Conservation (phyloP, 495 filamentous ascomycete genomes). For the Podospora comata region DNA sequence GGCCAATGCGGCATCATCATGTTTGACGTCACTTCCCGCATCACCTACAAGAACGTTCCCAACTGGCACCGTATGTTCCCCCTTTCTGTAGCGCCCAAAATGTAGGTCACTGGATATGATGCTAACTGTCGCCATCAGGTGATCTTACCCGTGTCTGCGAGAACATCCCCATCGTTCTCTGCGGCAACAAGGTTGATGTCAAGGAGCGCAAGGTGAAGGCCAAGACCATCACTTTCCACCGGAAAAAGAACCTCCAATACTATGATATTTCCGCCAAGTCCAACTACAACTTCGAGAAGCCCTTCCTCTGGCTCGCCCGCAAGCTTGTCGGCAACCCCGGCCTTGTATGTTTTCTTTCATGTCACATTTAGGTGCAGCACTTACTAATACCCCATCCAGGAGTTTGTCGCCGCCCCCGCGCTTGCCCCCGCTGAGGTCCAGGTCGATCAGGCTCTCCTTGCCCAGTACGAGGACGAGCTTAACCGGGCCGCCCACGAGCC, state of each 20-base stretch:
- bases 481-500: constrained; percentile 72
- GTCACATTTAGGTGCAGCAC: background rate
- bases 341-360: constrained; percentile 59
- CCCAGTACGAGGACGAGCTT: constrained; percentile 87
- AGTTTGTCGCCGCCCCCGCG: constrained; percentile 94
- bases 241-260: constrained; percentile 99
- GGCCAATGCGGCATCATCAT: constrained; percentile 99
- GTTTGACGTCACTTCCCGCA: constrained; percentile 99
- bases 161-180: constrained; percentile 97
- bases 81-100: background rate
- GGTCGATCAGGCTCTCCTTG: constrained; percentile 78
- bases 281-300: constrained; percentile 99
- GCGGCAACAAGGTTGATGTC: constrained; percentile 99
- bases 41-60: constrained; percentile 99
- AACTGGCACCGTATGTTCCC: constrained; percentile 98
- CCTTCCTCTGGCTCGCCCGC: constrained; percentile 98
- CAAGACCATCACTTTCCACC: constrained; percentile 99
- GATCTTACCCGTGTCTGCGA: constrained; percentile 99
- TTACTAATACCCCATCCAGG: constrained; percentile 50
- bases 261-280: constrained; percentile 99
- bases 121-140: constrained; percentile 55
- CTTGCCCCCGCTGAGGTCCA: constrained; percentile 88
- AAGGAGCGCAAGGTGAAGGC: constrained; percentile 99
- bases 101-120: no score
- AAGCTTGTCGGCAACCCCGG: constrained; percentile 94